phyloP scores from a whole-genome alignment of 1,139 yeast species.

The Taphrina communis region DNA sequence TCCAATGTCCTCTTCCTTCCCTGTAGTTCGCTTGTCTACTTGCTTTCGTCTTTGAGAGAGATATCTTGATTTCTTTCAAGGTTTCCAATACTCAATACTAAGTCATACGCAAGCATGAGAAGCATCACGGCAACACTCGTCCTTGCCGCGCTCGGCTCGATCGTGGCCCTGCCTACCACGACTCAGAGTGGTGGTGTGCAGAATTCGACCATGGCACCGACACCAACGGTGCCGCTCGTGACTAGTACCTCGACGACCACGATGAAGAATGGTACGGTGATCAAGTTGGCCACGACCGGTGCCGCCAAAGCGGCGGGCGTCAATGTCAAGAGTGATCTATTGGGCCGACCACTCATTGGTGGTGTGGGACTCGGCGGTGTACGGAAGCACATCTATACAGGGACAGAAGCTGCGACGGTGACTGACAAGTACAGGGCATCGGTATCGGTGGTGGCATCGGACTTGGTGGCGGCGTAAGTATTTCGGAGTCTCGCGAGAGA shows the following conservation, averaged over 20 bases:
- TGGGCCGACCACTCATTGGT: constrained; percentile 32
- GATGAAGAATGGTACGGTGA: not conserved
- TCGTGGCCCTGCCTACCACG: not conserved
- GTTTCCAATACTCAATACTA: no score
- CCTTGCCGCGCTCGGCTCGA: not conserved
- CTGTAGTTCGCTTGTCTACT: no score
- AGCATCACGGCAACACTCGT: not conserved
- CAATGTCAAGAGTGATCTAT: constrained; percentile 26
- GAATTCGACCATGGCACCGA: not conserved
- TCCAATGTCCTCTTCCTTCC: not conserved
- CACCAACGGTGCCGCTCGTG: not conserved
- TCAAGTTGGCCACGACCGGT: constrained; percentile 7
- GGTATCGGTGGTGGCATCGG: constrained; percentile 28
- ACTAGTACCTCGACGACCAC: not conserved
- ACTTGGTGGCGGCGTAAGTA: constrained; percentile 16
- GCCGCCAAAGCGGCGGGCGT: constrained; percentile 18
- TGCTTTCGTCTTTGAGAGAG: no score
- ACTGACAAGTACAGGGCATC: not conserved
- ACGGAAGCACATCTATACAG: no score
- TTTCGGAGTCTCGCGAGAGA: not conserved
- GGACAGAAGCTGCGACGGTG: not conserved
- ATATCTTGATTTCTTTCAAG: no score
- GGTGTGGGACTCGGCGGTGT: not conserved
- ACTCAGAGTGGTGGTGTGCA: not conserved
- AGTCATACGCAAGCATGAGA: no score